Evolutionary conservation across 768 basidiomycete species (phyloP).

Genomic region (Termitomyces sp.): DNA sequence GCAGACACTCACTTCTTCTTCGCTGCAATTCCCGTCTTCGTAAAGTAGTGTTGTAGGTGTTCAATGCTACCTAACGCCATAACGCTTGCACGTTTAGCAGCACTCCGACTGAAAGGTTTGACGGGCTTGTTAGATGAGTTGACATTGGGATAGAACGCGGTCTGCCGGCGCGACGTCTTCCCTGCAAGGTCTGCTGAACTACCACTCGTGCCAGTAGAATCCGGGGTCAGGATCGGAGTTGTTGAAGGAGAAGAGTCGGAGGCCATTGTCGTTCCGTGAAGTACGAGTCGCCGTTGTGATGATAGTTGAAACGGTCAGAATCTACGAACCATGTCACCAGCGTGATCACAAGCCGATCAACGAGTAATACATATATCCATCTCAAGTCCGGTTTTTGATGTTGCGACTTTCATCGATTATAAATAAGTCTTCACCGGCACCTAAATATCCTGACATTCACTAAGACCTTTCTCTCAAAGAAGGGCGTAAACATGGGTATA

Average conservation of each 20-base stretch:
- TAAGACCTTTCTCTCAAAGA: neutral
- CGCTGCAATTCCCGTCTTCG: conserved; percentile 75
- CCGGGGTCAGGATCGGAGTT: conserved; percentile 56
- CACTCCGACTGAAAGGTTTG: conserved; percentile 86
- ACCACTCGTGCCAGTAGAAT: conserved; percentile 42
- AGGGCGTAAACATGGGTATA: neutral
- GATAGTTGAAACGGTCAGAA: conserved; percentile 3
- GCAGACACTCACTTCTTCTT: conserved; percentile 60
- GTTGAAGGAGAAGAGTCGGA: conserved; percentile 43
- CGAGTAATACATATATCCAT: neutral
- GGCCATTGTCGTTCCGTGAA: conserved; percentile 20
- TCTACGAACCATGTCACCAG: neutral
- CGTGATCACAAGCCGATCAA: conserved; percentile 7
- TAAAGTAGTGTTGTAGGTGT: conserved; percentile 93
- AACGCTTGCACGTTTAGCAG: conserved; percentile 90
- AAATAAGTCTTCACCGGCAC: too few relatives aligned
- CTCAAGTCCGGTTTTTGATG: neutral
- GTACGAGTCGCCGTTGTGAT: conserved; percentile 4
- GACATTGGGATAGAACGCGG: conserved; percentile 75
- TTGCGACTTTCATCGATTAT: neutral
- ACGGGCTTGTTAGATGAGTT: conserved; percentile 66
- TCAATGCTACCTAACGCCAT: conserved; percentile 95
- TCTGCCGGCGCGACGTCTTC: conserved; percentile 57
- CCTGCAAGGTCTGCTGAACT: conserved; percentile 20
- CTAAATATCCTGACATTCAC: neutral